A percentile compares a stretch with the other conserved stretches of the same genome.
These are phyloP conservation scores for Penicillium sp. DNA, from an alignment of 2,329 filamentous ascomycete species.

Conservation along the genomic window DNA sequence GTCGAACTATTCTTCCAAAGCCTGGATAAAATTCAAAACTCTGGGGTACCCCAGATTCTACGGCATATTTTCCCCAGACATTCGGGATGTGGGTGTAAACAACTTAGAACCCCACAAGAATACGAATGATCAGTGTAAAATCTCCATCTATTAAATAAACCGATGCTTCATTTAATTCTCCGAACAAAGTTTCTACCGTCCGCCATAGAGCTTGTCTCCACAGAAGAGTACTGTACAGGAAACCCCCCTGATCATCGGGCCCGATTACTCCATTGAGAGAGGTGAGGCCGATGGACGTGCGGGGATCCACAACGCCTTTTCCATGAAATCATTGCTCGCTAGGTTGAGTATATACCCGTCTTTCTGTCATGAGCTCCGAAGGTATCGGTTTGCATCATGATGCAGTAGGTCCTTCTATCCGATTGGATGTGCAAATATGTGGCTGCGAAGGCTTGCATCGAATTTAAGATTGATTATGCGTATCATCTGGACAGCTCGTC, in stretches of 20 bases:
- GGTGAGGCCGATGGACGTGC: neutral
- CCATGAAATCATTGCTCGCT: neutral
- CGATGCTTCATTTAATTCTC: neutral
- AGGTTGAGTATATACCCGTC: neutral
- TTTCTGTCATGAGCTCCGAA: neutral
- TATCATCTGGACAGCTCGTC: neutral
- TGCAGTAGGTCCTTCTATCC: neutral
- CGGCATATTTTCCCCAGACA: neutral
- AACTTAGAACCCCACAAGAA: neutral
- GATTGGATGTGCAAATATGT: neutral
- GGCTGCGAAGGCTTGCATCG: neutral
- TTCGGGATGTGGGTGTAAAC: neutral
- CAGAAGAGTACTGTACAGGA: neutral
- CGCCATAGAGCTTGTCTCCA: neutral
- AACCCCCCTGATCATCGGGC: neutral
- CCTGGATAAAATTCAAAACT: neutral
- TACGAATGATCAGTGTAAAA: neutral
- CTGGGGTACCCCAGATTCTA: neutral
- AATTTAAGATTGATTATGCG: neutral
- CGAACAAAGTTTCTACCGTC: neutral
- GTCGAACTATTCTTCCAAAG: neutral
- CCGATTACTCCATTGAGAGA: neutral
- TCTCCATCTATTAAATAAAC: neutral
- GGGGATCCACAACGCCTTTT: neutral
- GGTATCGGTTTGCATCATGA: neutral